phyloP scores from a whole-genome alignment of 2,329 filamentous ascomycete species.

The Coniella vitis region DNA sequence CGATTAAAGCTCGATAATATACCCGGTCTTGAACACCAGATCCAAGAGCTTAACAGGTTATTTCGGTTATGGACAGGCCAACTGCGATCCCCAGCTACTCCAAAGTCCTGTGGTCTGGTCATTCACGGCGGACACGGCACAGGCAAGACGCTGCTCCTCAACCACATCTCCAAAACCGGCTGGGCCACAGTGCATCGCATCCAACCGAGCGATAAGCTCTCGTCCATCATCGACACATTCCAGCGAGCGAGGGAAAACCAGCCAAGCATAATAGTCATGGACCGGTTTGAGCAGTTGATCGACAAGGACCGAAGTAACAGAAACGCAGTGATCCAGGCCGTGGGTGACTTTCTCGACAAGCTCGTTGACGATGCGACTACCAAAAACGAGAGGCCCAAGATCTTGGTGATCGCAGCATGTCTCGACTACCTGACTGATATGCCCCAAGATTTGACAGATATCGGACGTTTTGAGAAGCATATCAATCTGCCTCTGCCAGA shows the following conservation, averaged over 20 bases:
- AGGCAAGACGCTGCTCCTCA: slow-evolving; percentile 72
- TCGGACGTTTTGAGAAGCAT: slow-evolving; percentile 57
- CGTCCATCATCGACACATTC: slow-evolving; percentile 61
- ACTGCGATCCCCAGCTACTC: slow-evolving; percentile 27
- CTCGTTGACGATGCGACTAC: slow-evolving; percentile 30
- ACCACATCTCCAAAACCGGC: slow-evolving; percentile 56
- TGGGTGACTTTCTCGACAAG: slow-evolving; percentile 50
- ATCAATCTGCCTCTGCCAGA: slow-evolving; percentile 76
- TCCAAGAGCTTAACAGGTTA: slow-evolving; percentile 59
- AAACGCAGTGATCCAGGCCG: slow-evolving; percentile 40
- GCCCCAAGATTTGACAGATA: slow-evolving; percentile 59
- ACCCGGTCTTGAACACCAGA: slow-evolving; percentile 60
- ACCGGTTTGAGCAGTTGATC: slow-evolving; percentile 66
- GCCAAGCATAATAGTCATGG: slow-evolving; percentile 73
- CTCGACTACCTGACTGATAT: slow-evolving; percentile 65
- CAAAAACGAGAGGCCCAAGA: slow-evolving; percentile 39
- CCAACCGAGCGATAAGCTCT: slow-evolving; percentile 46
- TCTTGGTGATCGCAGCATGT: slow-evolving; percentile 71
- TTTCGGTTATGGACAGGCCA: slow-evolving; percentile 34
- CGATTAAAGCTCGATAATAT: slow-evolving; percentile 47
- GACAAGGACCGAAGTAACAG: slow-evolving; percentile 50
- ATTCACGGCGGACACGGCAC: slow-evolving; percentile 79
- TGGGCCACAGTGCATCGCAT: slow-evolving; percentile 67
- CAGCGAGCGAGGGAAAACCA: slow-evolving; percentile 59
- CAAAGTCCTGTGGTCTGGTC: slow-evolving; percentile 52